Evolutionary conservation across 2,329 filamentous ascomycete genomes (phyloP).

Genomic region (Monosporascus ibericus): DNA sequence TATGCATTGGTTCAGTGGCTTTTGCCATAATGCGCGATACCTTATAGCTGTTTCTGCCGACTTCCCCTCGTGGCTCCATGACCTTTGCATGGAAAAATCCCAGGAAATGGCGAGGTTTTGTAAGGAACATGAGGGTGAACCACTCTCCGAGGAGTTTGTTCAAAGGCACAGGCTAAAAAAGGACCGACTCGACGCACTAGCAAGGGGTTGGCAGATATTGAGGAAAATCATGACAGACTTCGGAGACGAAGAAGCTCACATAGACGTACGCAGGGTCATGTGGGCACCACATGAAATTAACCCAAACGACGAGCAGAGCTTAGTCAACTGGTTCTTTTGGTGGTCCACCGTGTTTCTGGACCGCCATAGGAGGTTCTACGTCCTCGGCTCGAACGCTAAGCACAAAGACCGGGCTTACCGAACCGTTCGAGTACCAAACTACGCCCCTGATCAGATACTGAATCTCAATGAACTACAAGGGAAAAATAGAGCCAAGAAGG

Average conservation of each 20-base stretch:
- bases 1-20: constrained; percentile 32
- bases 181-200: constrained; percentile 15
- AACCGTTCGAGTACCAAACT: constrained; percentile 30
- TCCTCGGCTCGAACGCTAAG: constrained; percentile 41
- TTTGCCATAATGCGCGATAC: constrained; percentile 15
- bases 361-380: constrained; percentile 46
- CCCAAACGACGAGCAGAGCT: constrained; percentile 53
- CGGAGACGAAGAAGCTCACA: constrained; percentile 27
- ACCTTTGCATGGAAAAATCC: constrained; percentile 28
- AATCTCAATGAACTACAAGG: constrained; percentile 27
- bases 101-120: neutral
- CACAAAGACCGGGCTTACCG: constrained; percentile 22
- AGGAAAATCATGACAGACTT: constrained; percentile 19
- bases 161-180: constrained; percentile 8
- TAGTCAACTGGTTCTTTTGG: constrained; percentile 58
- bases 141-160: constrained; percentile 8
- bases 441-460: constrained; percentile 23
- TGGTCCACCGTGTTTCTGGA: constrained; percentile 48
- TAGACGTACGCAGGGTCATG: constrained; percentile 31
- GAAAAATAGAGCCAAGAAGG: neutral
- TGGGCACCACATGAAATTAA: constrained; percentile 44
- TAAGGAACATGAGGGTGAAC: constrained; percentile 12
- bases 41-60: constrained; percentile 31
- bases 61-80: constrained; percentile 29
- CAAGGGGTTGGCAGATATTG: constrained; percentile 17